Conservation (phyloP, 371 early-diverging fungal species). For the Dichotomocladium elegans region DNA sequence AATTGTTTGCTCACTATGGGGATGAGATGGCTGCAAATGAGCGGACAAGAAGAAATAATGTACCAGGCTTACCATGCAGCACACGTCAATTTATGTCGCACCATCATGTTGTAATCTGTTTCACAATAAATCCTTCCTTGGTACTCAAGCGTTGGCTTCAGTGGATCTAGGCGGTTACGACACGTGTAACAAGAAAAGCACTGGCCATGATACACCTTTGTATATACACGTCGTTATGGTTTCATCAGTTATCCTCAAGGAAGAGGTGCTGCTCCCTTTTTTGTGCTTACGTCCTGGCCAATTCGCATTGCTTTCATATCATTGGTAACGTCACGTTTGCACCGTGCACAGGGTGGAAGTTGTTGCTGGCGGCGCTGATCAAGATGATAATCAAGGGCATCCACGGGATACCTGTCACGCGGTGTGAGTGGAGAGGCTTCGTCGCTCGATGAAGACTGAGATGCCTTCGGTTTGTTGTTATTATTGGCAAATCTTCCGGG, state of each 20-base stretch:
- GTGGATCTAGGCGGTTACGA: constrained; percentile 14
- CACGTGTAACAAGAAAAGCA: constrained; percentile 21
- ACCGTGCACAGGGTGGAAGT: constrained; percentile 5
- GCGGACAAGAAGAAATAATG: background rate
- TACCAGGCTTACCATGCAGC: constrained; percentile 32
- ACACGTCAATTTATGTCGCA: constrained; percentile 22
- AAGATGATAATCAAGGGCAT: background rate
- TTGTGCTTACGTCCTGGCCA: constrained; percentile 1
- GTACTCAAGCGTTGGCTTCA: constrained; percentile 22
- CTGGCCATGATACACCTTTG: constrained; percentile 14
- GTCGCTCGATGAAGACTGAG: constrained; percentile 7
- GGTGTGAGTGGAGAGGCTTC: constrained; percentile 5
- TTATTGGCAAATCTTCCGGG: background rate
- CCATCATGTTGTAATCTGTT: constrained; percentile 32
- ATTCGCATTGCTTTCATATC: background rate
- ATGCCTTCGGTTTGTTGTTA: background rate
- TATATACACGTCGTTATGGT: background rate
- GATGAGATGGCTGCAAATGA: background rate
- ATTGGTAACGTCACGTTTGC: constrained; percentile 6
- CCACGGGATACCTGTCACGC: background rate
- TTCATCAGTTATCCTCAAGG: background rate
- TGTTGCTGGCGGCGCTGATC: background rate
- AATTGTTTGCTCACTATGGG: constrained; percentile 37
- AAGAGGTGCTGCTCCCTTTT: background rate
- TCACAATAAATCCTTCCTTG: constrained; percentile 61